Evolutionary conservation across 2,329 filamentous ascomycete species (phyloP).

Genomic region (Sclerotinia trifoliorum): DNA sequence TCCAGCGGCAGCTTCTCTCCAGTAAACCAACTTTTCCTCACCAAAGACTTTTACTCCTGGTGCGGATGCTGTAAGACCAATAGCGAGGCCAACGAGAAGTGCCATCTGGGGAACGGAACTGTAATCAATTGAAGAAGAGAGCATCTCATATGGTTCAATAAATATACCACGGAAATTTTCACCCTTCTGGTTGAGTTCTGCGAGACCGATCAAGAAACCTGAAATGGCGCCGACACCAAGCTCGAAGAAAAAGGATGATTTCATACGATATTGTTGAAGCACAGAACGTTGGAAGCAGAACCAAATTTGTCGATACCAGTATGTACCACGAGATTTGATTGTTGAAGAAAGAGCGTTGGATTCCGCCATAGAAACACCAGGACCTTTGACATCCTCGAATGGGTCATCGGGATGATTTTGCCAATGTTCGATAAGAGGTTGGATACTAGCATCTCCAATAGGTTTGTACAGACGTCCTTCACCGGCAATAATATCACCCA

Average conservation of each 20-base stretch:
- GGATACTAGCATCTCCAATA: constrained; percentile 48
- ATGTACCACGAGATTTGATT: constrained; percentile 51
- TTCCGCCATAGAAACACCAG: constrained; percentile 40
- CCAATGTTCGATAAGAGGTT: constrained; percentile 53
- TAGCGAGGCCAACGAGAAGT: constrained; percentile 53
- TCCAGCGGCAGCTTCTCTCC: constrained; percentile 55
- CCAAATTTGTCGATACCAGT: constrained; percentile 50
- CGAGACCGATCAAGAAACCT: constrained; percentile 55
- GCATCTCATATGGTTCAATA: constrained; percentile 49
- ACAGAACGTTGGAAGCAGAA: constrained; percentile 54
- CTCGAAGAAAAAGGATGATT: constrained; percentile 53
- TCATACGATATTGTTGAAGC: constrained; percentile 56
- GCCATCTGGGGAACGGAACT: constrained; percentile 52
- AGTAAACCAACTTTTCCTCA: constrained; percentile 48
- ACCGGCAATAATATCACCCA: constrained; percentile 62
- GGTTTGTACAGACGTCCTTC: constrained; percentile 53
- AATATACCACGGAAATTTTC: constrained; percentile 55
- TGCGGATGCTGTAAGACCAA: constrained; percentile 54
- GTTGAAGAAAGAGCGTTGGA: constrained; percentile 46
- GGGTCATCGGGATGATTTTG: constrained; percentile 16
- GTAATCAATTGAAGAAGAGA: constrained; percentile 54
- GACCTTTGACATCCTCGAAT: constrained; percentile 5
- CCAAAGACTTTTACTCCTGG: constrained; percentile 50
- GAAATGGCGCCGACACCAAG: constrained; percentile 52
- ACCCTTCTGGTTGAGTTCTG: constrained; percentile 50